Evolutionary conservation across 2,329 filamentous ascomycete species (phyloP), one percentile per base, ranked within the genome.

Genomic region (Penicillium sp.): DNA sequence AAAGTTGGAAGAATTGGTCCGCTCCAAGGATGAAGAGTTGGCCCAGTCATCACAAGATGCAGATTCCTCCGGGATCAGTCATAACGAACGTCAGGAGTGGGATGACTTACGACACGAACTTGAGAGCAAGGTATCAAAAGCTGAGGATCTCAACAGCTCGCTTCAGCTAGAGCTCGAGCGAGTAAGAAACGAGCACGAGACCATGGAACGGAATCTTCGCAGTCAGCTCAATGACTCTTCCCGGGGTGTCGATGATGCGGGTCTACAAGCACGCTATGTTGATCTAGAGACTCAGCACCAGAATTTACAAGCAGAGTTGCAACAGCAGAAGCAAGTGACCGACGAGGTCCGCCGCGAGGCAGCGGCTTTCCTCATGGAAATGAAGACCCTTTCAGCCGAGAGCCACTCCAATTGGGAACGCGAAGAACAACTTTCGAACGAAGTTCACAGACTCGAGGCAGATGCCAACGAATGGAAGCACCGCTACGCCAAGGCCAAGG

Each of bases 381-480:
- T 97, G 94, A 87, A 90, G 60, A 79, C 84, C 44, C 81, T 97
- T 45, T 95, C 92, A 5, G 83, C 91, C 62, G 88, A 92, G 64
- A 94, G 89, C 66, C 86, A 86, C 61, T 82, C 87, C 11, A 87
- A 88, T 7, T 88, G 90, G 72, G 91, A 96, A 63, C 88, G 87
- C 63, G 92, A 97, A 72, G 86, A 91, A 50, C 85, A 87, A 64
- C 81, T 97, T 61, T 85, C 89, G 53, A 83, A 82, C 61, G 89
- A 89, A 44, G 87, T 97, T 32, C 82, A 89, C 55, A 80, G 83
- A 53, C 81, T 99, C 6, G 90, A 97, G 73, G 80, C 85, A 22
- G 92, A 97, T 70, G 85, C 96, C 45, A 88, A 89, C 53, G 87
- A 92, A 49, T 99, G 94, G 94, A 91, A 92, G 70, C 86, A 88